Conservation (phyloP, 2,329 filamentous ascomycete species). For the Aspergillus awamori region DNA sequence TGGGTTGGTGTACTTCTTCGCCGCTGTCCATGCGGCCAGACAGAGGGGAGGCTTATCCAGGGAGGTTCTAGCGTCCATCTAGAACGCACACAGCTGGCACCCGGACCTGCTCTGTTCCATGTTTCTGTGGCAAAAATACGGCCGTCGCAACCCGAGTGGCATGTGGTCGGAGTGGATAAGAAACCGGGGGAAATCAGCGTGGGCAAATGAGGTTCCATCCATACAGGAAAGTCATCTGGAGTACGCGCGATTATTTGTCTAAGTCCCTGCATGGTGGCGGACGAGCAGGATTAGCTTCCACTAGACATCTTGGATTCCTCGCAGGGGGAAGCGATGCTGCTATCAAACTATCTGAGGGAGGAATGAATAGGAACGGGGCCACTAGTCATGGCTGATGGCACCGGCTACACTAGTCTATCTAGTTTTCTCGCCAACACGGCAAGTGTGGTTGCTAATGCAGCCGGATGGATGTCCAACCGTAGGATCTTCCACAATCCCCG, state of each 20-base stretch:
- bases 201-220: background rate
- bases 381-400: background rate
- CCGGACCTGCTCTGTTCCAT: background rate
- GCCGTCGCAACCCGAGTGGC: background rate
- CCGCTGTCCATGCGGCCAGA: background rate
- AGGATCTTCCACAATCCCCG: background rate
- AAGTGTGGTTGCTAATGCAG: background rate
- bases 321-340: background rate
- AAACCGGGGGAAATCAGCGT: background rate
- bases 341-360: background rate
- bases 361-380: background rate
- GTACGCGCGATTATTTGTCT: background rate
- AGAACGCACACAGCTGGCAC: background rate
- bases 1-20: background rate
- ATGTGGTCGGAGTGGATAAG: background rate
- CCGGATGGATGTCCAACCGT: background rate
- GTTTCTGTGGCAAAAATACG: background rate
- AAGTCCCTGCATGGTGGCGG: background rate
- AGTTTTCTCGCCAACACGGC: background rate
- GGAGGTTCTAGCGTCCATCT: constrained; percentile 11
- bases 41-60: background rate
- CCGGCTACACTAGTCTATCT: background rate
- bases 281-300: background rate
- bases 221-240: background rate
- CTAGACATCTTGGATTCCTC: no score